Base-by-base conservation (phyloP, 306 rosid species). In the Inga oerstediana region DNA sequence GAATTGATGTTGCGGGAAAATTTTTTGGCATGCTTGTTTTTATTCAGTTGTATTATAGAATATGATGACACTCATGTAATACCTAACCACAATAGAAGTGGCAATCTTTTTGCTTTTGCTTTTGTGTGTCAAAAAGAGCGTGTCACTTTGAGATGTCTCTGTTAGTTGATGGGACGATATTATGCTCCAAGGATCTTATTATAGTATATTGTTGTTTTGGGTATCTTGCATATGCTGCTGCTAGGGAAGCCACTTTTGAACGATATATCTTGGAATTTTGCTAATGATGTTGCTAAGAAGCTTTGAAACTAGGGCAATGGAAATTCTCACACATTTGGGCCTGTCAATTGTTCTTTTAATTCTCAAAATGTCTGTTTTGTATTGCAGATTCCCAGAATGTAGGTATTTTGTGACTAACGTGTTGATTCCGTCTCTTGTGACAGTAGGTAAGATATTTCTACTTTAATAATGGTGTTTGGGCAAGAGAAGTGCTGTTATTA, bases 161-260 rank as follows among this genome's bases (percentile, higher is more conserved):
- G n/a, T 22, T 72, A 45, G 37, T 46, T 72, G 76, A 24, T 45
- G 14, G 41, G 62, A 41, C 68, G 44, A 48, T 3, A 74, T 20
- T 43, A 14, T 65, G 61, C 24, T 78, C 43, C n/a, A 41, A 30
- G 58, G 51, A 44, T 54, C 75, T 24, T 43, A 56, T 12, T 46
- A 45, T 46, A 59, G 39, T 46, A 32, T 43, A 27, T 79, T 72
- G 77, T 78, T 75, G 24, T 15, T 79, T 56, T 46, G 41, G 80
- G 59, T 72, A 76, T 66, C 37, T 22, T 62, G 72, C 70, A 24
- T 32, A 49, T 69, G 43, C 20, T 77, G 48, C 41, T 4, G 48
- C 41, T 4, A 15, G 58, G 77, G 65, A 75, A 51, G 72, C 76
- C 79, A 41, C 46, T 68, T 44, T 10, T 43, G 75, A 20, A 30